Evolutionary conservation across 257 asterid species (phyloP).

Genomic region (Solanum piurae): DNA sequence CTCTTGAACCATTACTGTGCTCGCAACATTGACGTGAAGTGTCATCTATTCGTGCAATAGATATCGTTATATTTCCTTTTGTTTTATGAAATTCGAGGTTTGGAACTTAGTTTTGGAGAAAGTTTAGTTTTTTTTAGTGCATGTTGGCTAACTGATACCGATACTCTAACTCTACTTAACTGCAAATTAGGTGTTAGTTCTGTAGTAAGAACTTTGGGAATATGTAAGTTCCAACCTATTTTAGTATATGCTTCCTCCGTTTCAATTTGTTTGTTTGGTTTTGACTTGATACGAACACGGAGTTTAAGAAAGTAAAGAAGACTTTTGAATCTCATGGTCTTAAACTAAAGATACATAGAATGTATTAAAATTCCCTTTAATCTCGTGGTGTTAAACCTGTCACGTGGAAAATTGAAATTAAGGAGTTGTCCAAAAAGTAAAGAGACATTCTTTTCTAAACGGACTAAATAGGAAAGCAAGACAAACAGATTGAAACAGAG

Average conservation of each 20-base stretch:
- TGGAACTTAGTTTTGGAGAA: neutral
- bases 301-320: neutral
- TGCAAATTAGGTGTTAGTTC: neutral
- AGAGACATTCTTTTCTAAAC: neutral
- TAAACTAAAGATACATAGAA: neutral
- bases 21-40: neutral
- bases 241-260: neutral
- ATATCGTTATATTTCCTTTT: neutral
- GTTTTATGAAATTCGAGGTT: neutral
- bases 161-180: neutral
- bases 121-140: neutral
- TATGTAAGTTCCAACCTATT: neutral
- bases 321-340: neutral
- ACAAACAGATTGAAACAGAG: neutral
- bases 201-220: neutral
- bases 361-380: neutral
- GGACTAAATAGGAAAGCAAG: neutral
- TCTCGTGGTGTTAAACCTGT: neutral
- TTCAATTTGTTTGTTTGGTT: neutral
- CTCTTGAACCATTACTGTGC: neutral
- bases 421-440: neutral
- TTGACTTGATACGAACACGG: neutral
- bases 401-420: neutral
- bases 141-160: neutral
- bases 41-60: neutral